A percentile compares a stretch with the other conserved stretches of the same genome.
Evolutionary conservation across 2,329 filamentous ascomycete genomes (phyloP).

Genomic region (Botryotinia globosa): DNA sequence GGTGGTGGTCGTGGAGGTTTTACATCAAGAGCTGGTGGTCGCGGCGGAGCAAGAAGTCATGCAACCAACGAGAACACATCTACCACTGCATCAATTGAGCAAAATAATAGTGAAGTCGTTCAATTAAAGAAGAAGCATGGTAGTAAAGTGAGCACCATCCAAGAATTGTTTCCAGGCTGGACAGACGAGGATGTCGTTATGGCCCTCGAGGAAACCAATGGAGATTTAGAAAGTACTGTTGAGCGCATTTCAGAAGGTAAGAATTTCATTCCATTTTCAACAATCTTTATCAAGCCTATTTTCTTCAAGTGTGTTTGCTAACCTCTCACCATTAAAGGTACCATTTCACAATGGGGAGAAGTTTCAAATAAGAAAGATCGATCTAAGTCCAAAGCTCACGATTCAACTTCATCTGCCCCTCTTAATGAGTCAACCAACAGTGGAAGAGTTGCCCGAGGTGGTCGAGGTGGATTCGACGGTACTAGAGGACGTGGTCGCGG

Average conservation of each 20-base stretch:
- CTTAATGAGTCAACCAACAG: slow-evolving; percentile 49
- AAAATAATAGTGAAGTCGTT: slow-evolving; percentile 83
- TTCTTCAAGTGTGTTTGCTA: slow-evolving; percentile 16
- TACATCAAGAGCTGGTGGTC: slow-evolving; percentile 65
- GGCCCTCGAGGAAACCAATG: slow-evolving; percentile 83
- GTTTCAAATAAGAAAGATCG: slow-evolving; percentile 79
- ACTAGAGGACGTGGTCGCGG: slow-evolving; percentile 60
- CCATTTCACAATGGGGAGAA: slow-evolving; percentile 80
- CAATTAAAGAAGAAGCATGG: slow-evolving; percentile 90
- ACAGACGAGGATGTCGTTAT: slow-evolving; percentile 92
- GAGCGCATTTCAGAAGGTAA: slow-evolving; percentile 78
- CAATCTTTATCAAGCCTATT: not conserved
- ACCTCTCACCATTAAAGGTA: slow-evolving; percentile 49
- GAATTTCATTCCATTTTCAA: slow-evolving; percentile 22
- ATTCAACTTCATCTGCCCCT: slow-evolving; percentile 47
- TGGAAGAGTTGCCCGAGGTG: slow-evolving; percentile 55
- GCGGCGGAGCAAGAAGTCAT: slow-evolving; percentile 59
- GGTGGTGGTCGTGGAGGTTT: slow-evolving; percentile 82
- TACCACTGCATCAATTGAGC: slow-evolving; percentile 59
- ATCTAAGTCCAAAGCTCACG: slow-evolving; percentile 67
- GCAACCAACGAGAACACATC: slow-evolving; percentile 67
- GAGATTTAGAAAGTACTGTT: slow-evolving; percentile 71
- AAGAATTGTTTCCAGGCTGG: slow-evolving; percentile 94
- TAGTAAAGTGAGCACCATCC: slow-evolving; percentile 73
- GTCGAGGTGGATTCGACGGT: slow-evolving; percentile 57